Base-by-base conservation (phyloP, 1,284 basidiomycete genomes). In the Irpex sp. region DNA sequence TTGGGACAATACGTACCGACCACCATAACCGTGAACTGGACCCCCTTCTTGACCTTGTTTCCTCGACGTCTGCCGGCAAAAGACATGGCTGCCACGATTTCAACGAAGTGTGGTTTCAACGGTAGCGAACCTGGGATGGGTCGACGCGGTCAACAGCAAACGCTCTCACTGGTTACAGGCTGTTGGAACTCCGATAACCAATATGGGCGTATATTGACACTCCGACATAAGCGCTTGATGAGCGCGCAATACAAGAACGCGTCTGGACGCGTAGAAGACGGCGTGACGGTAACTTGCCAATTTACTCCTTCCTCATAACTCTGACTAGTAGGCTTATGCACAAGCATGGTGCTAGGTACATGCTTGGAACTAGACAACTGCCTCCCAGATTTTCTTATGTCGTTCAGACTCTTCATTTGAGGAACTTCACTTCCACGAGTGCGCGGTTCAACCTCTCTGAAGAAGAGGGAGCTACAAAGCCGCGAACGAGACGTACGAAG, bases 31-130 rank as follows among this genome's bases (percentile, higher is more conserved):
- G 74, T 75, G 82, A 97, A 94, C 82, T 96, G 95, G 62, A 97
- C 92, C 78, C 94, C 94, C 86, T 97, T 97, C 82, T 97, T 97
- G 78, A 93, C 94, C 79, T 96, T 96, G 83, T 96, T 97, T 80
- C 90, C 91, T 77, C 92, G 87, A 74, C 92, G 90, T 81, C 91
- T 87, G 74, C 91, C 89, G 71, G 92, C 89, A 75, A 90, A 91
- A 72, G 90, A 91, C 89, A 92, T 92, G 78, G 72, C 82, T 76
- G 71, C 69, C 62, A 64, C 58, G 67, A 67, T 9, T 61, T 65
- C 61, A 66, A 61, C 62, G 57, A 64, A 64, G 67, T 70, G 66
- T 64, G 71, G 71, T 71, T 73, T 73, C 68, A 65, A 31, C 51
- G 71, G 77, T 79, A 79, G 79, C 81, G 66, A 58, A 63, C 63